Percentiles rank a stretch among this genome's conserved stretches.
Conservation (phyloP, 129 eudicot species). For the Flaveria linearis region DNA sequence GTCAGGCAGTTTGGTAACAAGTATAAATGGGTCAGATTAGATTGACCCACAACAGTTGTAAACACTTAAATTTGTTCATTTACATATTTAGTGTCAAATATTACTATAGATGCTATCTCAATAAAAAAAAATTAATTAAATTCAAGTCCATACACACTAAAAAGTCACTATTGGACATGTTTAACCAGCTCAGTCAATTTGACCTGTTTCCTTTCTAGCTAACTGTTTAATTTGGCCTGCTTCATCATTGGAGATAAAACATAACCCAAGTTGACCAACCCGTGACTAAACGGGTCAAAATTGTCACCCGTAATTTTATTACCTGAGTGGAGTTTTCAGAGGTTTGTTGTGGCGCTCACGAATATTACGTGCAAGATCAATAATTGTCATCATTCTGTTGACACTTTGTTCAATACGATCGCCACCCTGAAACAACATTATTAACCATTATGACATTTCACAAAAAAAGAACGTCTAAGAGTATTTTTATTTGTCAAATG, state of each 20-base stretch:
- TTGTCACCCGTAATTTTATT: not conserved
- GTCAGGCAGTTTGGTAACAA: not conserved
- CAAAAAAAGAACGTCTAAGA: not conserved
- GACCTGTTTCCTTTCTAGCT: not conserved
- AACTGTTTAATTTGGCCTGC: not conserved
- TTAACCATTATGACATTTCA: not conserved
- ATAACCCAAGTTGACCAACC: not conserved
- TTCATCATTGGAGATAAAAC: not conserved
- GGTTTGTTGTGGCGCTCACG: slow-evolving; percentile 97
- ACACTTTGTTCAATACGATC: slow-evolving; percentile 89
- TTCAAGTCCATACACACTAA: not conserved
- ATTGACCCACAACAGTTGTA: not conserved
- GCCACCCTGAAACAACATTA: slow-evolving; percentile 48
- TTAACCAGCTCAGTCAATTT: too few species aligned
- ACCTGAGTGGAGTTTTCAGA: slow-evolving; percentile 80
- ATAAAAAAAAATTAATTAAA: not conserved
- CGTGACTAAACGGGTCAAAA: not conserved
- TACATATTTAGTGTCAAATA: not conserved
- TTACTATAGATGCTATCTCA: not conserved
- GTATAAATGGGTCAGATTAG: not conserved
- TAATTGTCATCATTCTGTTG: slow-evolving; percentile 76
- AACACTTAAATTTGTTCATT: not conserved
- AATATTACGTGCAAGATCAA: slow-evolving; percentile 82
- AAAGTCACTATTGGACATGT: not conserved
- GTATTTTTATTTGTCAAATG: not conserved